These are phyloP conservation scores for Cryptosporidium parvum DNA, from an alignment of 169 alveolate species.

Conservation along the genomic window DNA sequence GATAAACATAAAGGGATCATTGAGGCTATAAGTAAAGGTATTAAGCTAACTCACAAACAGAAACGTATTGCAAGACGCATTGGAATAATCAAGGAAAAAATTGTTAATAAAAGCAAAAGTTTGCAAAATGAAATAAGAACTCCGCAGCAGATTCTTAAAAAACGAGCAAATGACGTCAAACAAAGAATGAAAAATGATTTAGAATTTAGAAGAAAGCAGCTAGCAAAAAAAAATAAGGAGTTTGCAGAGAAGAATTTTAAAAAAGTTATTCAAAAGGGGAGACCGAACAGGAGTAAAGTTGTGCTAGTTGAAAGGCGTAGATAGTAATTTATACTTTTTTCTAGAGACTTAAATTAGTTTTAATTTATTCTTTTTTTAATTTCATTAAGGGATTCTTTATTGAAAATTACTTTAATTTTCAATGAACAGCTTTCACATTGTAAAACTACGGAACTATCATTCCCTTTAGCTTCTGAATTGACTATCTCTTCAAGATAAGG, in stretches of 20 bases:
- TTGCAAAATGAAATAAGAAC: conserved; percentile 18
- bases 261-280: conserved; percentile 27
- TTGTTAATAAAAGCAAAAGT: background rate
- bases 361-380: background rate
- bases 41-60: conserved; percentile 79
- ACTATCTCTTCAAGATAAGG: conserved; percentile 7
- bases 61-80: conserved; percentile 48
- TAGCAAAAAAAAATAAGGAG: conserved; percentile 2
- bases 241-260: conserved; percentile 42
- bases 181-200: conserved; percentile 55
- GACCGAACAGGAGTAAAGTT: conserved; percentile 62
- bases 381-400: conserved; percentile 14
- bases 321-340: background rate
- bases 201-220: conserved; percentile 33
- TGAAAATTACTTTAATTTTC: conserved; percentile 21
- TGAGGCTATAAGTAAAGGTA: conserved; percentile 76
- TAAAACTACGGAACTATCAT: background rate
- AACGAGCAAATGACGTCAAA: background rate
- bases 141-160: conserved; percentile 57
- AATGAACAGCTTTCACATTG: conserved; percentile 74
- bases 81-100: background rate
- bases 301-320: conserved; percentile 2
- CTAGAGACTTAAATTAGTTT: background rate
- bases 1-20: conserved; percentile 77
- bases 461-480: background rate